These are phyloP conservation scores for Hymenochaete sp. DNA, from an alignment of 1,284 basidiomycete species.

Conservation along the genomic window DNA sequence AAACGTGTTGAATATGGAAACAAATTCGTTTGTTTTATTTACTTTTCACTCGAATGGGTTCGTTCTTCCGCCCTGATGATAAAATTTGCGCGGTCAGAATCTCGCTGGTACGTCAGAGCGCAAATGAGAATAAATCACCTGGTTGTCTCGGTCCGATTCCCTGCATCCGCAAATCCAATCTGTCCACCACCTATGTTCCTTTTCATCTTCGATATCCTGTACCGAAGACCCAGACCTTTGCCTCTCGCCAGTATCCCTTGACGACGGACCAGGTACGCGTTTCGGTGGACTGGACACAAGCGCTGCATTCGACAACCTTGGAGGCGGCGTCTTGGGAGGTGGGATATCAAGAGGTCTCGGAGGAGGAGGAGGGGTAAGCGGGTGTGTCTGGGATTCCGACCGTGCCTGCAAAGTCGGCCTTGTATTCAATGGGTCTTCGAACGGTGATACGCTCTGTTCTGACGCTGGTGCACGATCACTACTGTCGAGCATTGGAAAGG, in stretches of 20 bases:
- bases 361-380: conserved; percentile 23
- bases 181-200: conserved; percentile 56
- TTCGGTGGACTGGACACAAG: conserved; percentile 29
- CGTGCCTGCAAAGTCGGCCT: conserved; percentile 16
- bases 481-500: neutral
- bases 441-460: conserved; percentile 7
- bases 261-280: conserved; percentile 32
- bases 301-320: conserved; percentile 28
- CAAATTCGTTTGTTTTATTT: no score
- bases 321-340: conserved; percentile 47
- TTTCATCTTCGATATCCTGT: no score
- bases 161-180: conserved; percentile 74
- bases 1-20: no score
- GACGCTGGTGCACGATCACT: neutral
- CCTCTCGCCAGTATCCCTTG: no score
- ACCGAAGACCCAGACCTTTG: no score
- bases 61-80: conserved; percentile 55
- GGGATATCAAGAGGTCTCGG: conserved; percentile 53
- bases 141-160: conserved; percentile 62
- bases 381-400: conserved; percentile 21
- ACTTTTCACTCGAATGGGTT: conserved; percentile 62
- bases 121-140: conserved; percentile 36
- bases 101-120: conserved; percentile 1
- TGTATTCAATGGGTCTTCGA: conserved; percentile 1
- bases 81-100: no score